Evolutionary conservation across 441 rosid species (phyloP).

Genomic region (Theobroma grandiflorum): DNA sequence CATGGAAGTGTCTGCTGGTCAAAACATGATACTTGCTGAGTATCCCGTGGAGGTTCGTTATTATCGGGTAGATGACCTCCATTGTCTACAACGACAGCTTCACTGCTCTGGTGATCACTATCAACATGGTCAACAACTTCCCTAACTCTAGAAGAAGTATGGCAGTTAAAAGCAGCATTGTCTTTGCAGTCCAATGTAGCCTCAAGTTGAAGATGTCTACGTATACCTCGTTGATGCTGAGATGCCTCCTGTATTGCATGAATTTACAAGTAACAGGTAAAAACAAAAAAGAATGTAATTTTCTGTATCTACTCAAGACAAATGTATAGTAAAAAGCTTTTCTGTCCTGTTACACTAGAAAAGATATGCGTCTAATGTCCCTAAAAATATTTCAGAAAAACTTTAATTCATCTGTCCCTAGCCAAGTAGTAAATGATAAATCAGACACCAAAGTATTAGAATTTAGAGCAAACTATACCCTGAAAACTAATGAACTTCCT

Average conservation of each 20-base stretch:
- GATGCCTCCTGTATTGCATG: constrained; percentile 29
- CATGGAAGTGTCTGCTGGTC: constrained; percentile 27
- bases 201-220: constrained; percentile 48
- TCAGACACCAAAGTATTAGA: neutral
- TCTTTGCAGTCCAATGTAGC: constrained; percentile 15
- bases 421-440: neutral
- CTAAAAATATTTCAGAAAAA: too few species aligned
- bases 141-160: neutral
- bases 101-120: neutral
- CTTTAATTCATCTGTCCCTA: too few species aligned
- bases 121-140: neutral
- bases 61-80: neutral
- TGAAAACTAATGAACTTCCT: neutral
- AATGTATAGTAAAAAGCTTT: neutral
- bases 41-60: constrained; percentile 23
- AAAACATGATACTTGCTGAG: constrained; percentile 22
- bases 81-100: constrained; percentile 16
- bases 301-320: neutral
- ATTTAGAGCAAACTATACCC: neutral
- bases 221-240: constrained; percentile 37
- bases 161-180: constrained; percentile 13
- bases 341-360: too few species aligned
- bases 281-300: neutral
- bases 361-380: too few species aligned
- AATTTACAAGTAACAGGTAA: neutral